Base-by-base conservation (phyloP, 2,329 filamentous ascomycete species). In the Exophiala oligosperma region DNA sequence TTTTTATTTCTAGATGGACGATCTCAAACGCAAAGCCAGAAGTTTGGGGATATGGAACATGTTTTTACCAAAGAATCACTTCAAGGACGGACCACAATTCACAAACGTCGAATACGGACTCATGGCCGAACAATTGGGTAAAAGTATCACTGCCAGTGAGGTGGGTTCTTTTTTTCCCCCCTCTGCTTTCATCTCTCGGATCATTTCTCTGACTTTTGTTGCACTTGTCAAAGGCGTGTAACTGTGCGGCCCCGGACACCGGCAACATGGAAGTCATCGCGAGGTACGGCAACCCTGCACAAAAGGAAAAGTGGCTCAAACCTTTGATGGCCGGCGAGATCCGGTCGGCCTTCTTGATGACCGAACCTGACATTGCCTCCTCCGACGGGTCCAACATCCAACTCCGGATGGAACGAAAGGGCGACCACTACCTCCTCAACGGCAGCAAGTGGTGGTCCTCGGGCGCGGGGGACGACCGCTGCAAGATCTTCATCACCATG, bases 381-480 rank as follows among this genome's bases (percentile, higher is more conserved):
- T 92, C 88, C 47, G 93, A 97, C 78, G 94, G 94, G 3, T 95
- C 87, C 57, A 97, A 99, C 73, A 96, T 96, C 65, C 82, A 92
- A 76, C 80, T 99, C 72, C 84, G 81, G 58, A 97, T 99, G 72
- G 83, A 79, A 65, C 85, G 84, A 57, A 91, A 97, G 65, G 93
- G 92, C 9, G 85, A 94, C 70, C 85, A 94, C 68, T 97, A 94
- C 71, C 85, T 97, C 17, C 82, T 99, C 54, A 97, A 97, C 71
- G 94, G 92, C 17, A 61, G 86, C 84, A 99, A 99, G 91, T 99
- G 94, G 94, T 99, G 94, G 94, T 96, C 91, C 28, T 96, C 91
- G 64, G 94, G 94, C 65, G 92, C 92, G 21, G 94, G 94, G 58
- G 94, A 99, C 77, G 89, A 89, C 58, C 85, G 93, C 68, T 99